Conservation (phyloP, 2,329 filamentous ascomycete species). For the Aciculosporium take region DNA sequence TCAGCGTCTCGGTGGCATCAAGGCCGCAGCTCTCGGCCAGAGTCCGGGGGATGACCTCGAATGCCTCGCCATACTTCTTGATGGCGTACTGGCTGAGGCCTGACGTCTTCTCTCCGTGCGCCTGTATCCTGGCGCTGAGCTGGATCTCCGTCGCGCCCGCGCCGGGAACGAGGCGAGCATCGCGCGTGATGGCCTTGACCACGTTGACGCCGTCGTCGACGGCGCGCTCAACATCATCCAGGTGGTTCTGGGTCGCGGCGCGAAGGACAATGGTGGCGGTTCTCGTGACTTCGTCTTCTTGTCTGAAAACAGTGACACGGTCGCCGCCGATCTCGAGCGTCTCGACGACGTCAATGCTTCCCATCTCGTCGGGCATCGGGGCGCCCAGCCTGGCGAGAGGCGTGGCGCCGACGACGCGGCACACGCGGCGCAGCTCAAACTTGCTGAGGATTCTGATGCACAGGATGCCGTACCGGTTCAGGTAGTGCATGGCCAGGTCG, state of each 20-base stretch:
- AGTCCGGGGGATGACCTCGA: slow-evolving; percentile 89
- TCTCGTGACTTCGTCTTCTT: slow-evolving; percentile 82
- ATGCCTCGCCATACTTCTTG: slow-evolving; percentile 92
- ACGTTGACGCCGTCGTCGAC: slow-evolving; percentile 98
- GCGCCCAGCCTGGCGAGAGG: slow-evolving; percentile 91
- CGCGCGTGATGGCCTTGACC: slow-evolving; percentile 93
- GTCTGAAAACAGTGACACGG: slow-evolving; percentile 93
- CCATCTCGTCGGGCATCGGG: slow-evolving; percentile 99
- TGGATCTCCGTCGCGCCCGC: slow-evolving; percentile 92
- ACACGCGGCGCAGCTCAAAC: slow-evolving; percentile 88
- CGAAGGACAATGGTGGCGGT: slow-evolving; percentile 90
- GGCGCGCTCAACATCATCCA: slow-evolving; percentile 91
- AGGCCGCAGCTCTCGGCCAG: slow-evolving; percentile 90
- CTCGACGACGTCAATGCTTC: slow-evolving; percentile 84
- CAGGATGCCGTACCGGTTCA: slow-evolving; percentile 92
- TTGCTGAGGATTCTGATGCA: slow-evolving; percentile 96
- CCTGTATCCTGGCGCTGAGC: slow-evolving; percentile 81
- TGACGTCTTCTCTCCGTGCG: slow-evolving; percentile 80
- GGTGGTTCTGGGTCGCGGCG: slow-evolving; percentile 93
- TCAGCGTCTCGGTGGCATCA: slow-evolving; percentile 92
- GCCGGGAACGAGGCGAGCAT: slow-evolving; percentile 79
- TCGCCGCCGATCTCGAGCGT: slow-evolving; percentile 96
- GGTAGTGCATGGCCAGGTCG: slow-evolving; percentile 91
- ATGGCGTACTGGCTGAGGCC: slow-evolving; percentile 93
- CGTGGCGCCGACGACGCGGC: slow-evolving; percentile 90